Evolutionary conservation across 2,329 filamentous ascomycete species (phyloP).

Genomic region (Xylariaceae sp.): DNA sequence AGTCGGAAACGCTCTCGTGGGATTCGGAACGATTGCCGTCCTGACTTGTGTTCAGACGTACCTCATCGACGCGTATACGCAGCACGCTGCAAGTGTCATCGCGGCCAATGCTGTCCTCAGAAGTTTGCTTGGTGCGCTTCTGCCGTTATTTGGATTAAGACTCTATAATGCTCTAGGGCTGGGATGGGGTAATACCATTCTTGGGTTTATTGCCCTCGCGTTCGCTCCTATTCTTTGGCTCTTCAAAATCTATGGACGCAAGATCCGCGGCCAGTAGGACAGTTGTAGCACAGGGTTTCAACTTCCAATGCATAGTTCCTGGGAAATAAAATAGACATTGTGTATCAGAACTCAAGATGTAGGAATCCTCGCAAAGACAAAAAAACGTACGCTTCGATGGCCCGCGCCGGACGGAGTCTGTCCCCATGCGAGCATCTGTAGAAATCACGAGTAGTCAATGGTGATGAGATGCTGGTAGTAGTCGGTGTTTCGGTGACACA

Average conservation of each 20-base stretch:
- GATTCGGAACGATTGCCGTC: constrained; percentile 35
- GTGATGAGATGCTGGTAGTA: no score
- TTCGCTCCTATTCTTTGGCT: constrained; percentile 20
- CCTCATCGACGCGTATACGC: constrained; percentile 48
- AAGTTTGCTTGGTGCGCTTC: constrained; percentile 46
- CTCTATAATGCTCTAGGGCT: constrained; percentile 29
- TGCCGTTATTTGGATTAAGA: constrained; percentile 46
- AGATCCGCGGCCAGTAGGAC: constrained; percentile 2
- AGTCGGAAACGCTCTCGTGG: constrained; percentile 44
- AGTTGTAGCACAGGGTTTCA: no score
- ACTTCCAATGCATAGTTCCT: no score
- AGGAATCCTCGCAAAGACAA: no score
- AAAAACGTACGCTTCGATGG: no score
- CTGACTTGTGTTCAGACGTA: constrained; percentile 55
- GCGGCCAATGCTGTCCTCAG: constrained; percentile 56
- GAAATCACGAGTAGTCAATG: no score
- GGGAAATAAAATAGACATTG: no score
- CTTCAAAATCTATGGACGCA: constrained; percentile 23
- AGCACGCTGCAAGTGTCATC: constrained; percentile 40
- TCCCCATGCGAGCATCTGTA: no score
- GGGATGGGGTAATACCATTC: constrained; percentile 31
- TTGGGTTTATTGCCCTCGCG: constrained; percentile 29
- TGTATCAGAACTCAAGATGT: no score
- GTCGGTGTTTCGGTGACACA: no score
- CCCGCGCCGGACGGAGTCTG: no score